Base-by-base conservation (phyloP, 306 rosid genomes). In the Vigna reflexopilosa region DNA sequence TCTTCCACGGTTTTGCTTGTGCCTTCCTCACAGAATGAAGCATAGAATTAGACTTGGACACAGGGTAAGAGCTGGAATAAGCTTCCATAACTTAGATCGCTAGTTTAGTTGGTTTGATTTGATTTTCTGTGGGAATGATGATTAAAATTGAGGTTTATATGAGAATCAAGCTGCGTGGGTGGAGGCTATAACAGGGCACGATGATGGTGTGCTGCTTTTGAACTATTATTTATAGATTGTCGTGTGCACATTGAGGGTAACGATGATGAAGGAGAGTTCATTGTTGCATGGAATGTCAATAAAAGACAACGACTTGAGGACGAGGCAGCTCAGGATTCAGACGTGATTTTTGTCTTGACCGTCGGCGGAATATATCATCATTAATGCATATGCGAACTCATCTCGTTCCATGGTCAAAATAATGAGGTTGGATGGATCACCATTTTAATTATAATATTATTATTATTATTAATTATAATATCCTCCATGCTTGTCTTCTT, bases 1-100 rank as follows among this genome's bases (percentile, higher is more conserved):
- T 94, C 88, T 84, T 87, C 87, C 86, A 83, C 2, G 89, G 86
- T 81, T 94, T 92, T 2, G 83, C 51, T 1, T 77, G 72, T 24
- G 88, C n/a, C 82, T 88, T 90, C 19, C 82, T 44, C 45, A 90
- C 89, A 0, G 91, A 63, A 68, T 79, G 91, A 36, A 90, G 89
- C 2, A 85, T 14, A 2, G 77, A 16, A 63, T 77, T 56, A 42
- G 65, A 67, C 50, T 38, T 73, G n/a, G 91, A 82, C 2, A 79
- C 67, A n/a, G 88, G 54, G 57, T 78, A 70, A 36, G 81, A 78
- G n/a, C 56, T 30, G 1, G 87, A 81, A 59, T 80, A 77, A 49
- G 85, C 82, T 83, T 87, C 91, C 91, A 85, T 87, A 16, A 10
- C 47, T 45, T 5, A 26, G 49, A 59, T 42, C 47, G 9, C 4